Percentiles rank a stretch among this genome's conserved stretches.
Conservation (phyloP, 1,139 yeast genomes). For the Hemisphaericaspora xylofermentans region DNA sequence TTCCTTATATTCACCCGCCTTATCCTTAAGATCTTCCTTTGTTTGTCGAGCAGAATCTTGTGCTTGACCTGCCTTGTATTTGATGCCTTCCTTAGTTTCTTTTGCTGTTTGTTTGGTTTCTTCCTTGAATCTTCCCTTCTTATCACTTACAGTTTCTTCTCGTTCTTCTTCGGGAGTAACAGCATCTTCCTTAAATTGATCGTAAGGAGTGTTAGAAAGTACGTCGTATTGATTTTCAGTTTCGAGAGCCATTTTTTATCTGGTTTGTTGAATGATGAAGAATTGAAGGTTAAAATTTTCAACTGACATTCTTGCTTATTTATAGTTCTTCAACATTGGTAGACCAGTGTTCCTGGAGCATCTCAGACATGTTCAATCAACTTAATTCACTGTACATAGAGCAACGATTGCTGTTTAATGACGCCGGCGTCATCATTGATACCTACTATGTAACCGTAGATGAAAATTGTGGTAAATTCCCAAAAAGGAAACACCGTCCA, state of each 20-base stretch:
- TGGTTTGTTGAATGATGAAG: neutral
- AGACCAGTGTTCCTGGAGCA: neutral
- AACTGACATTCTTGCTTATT: neutral
- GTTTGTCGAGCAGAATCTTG: neutral
- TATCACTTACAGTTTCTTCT: neutral
- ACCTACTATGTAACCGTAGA: too few relatives aligned
- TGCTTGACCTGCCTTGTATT: neutral
- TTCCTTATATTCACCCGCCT: neutral
- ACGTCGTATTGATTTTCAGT: constrained; percentile 1
- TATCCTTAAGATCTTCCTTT: neutral
- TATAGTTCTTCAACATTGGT: neutral
- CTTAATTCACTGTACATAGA: too few relatives aligned
- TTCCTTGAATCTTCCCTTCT: neutral
- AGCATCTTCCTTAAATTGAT: constrained; percentile 25
- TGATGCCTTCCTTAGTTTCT: neutral
- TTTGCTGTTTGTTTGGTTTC: neutral
- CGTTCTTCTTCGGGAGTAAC: neutral
- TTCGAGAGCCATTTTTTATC: neutral
- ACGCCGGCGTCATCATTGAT: too few relatives aligned
- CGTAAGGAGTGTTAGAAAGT: constrained; percentile 21
- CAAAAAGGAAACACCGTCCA: constrained; percentile 1
- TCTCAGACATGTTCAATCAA: neutral
- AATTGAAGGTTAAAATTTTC: neutral
- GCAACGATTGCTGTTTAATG: constrained; percentile 2
- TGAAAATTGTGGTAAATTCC: constrained; percentile 1